phyloP scores from a whole-genome alignment of 2,329 filamentous ascomycete species.

The Trichoderma koningiopsis region DNA sequence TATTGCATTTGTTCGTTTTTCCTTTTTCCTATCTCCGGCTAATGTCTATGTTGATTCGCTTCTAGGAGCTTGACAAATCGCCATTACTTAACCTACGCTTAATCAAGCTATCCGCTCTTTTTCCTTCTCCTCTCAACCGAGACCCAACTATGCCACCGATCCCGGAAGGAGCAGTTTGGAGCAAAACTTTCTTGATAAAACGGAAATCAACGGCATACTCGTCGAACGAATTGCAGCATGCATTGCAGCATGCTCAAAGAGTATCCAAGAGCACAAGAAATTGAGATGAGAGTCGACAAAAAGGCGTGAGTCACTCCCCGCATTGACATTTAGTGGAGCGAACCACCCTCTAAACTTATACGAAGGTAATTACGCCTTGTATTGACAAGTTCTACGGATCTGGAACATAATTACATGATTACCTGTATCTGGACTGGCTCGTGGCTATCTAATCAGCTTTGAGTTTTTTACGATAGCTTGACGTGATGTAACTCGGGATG shows the following conservation, averaged over 20 bases:
- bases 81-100: not conserved
- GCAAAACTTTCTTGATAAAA: not conserved
- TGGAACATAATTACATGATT: not conserved
- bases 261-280: not conserved
- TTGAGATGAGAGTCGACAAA: not conserved
- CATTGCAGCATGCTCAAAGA: not conserved
- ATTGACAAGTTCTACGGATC: not conserved
- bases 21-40: not conserved
- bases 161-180: not conserved
- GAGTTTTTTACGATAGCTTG: not conserved
- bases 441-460: not conserved
- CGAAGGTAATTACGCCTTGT: not conserved
- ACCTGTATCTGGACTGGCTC: not conserved
- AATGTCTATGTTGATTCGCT: not conserved
- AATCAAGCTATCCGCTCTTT: not conserved
- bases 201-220: not conserved
- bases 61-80: not conserved
- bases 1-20: not conserved
- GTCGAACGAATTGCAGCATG: not conserved
- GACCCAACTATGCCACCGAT: not conserved
- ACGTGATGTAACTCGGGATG: not conserved
- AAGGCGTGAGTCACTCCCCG: not conserved
- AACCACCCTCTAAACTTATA: not conserved
- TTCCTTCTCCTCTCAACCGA: not conserved
- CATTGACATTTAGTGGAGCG: not conserved